Percentiles rank a stretch among this genome's conserved stretches.
Conservation (phyloP, 257 asterid species). For the Forsythia suspensa region DNA sequence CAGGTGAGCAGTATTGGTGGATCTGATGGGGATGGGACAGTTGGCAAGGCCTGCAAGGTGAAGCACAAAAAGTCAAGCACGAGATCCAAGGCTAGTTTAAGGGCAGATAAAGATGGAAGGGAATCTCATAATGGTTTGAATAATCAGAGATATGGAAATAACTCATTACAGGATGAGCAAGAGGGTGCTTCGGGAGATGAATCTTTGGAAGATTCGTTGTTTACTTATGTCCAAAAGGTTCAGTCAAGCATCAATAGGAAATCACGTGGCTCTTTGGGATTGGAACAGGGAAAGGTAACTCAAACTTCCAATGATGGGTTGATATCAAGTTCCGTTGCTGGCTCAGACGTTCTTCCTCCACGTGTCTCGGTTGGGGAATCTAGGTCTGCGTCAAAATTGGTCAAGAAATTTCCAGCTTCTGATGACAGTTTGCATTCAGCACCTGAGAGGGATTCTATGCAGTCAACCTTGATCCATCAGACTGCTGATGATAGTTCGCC, state of each 20-base stretch:
- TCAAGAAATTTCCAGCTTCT: slow-evolving; percentile 27
- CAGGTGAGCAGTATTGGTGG: slow-evolving; percentile 31
- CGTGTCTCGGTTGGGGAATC: slow-evolving; percentile 21
- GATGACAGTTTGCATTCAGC: slow-evolving; percentile 24
- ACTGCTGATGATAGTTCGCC: slow-evolving; percentile 26
- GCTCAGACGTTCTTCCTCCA: slow-evolving; percentile 30
- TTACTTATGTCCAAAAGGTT: slow-evolving; percentile 55
- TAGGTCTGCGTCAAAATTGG: slow-evolving; percentile 29
- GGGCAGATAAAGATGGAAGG: slow-evolving; percentile 24
- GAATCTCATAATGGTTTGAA: slow-evolving; percentile 29
- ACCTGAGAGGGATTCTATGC: slow-evolving; percentile 28
- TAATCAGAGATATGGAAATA: slow-evolving; percentile 24
- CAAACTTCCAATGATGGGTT: slow-evolving; percentile 35
- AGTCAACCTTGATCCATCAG: slow-evolving; percentile 21
- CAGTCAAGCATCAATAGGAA: slow-evolving; percentile 55
- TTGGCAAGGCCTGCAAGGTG: slow-evolving; percentile 32
- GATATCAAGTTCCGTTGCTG: slow-evolving; percentile 31
- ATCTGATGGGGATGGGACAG: slow-evolving; percentile 34
- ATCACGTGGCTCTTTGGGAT: slow-evolving; percentile 45
- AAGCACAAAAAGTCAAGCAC: slow-evolving; percentile 39
- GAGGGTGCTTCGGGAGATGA: slow-evolving; percentile 40
- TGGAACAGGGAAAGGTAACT: slow-evolving; percentile 45
- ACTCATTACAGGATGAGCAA: slow-evolving; percentile 29
- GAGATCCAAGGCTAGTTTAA: slow-evolving; percentile 39
- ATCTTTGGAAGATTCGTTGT: slow-evolving; percentile 66